Evolutionary conservation across 2,329 filamentous ascomycete genomes (phyloP), one percentile per base, ranked within the genome.

Genomic region (Zymoseptoria tritici): DNA sequence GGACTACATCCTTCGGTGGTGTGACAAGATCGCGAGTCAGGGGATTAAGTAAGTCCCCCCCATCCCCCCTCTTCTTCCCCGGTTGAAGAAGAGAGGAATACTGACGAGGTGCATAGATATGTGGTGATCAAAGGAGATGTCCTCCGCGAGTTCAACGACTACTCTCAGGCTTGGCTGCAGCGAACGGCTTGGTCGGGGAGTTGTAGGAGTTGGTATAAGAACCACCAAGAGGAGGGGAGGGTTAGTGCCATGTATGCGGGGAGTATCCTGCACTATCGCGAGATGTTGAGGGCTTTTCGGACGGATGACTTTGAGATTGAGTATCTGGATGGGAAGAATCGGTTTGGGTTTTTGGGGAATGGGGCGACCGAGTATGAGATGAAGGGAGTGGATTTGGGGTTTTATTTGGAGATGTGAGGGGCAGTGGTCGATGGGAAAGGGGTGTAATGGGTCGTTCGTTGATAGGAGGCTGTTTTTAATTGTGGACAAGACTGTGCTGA

Each of bases 1-100:
- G 31, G 80, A 82, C 62, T 80, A 81, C 62, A 73, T 81, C 49
- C 67, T 77, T n/a, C 74, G 75, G 60, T 73, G 77, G 62, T 74
- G 73, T 52, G 52, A 56, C 50, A 60, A 56, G 60, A 56, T 52
- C 20, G 52, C 57, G 4, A 58, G 52, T 54, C 19, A 24, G 22
- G 56, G 54, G 9, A 58, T 58, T 24, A 58, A 58, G 29, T 57
- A 21, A n/a, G 55, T 57, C 22, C 46, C 2, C 46, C 55, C 19
- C 54, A 52, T 7, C 55, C 58, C 2, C 20, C 52, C 11, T 36
- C 55, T 22, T 52, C 55, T 9, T 54, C n/a, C n/a, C n/a, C n/a
- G n/a, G n/a, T n/a, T n/a, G n/a, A n/a, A n/a, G n/a, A n/a, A n/a
- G n/a, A n/a, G n/a, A n/a, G n/a, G n/a, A n/a, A n/a, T n/a, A n/a